Percentiles rank a stretch among this genome's conserved stretches.
phyloP scores from a whole-genome alignment of 257 asterid genomes.

The Scutellaria minor region DNA sequence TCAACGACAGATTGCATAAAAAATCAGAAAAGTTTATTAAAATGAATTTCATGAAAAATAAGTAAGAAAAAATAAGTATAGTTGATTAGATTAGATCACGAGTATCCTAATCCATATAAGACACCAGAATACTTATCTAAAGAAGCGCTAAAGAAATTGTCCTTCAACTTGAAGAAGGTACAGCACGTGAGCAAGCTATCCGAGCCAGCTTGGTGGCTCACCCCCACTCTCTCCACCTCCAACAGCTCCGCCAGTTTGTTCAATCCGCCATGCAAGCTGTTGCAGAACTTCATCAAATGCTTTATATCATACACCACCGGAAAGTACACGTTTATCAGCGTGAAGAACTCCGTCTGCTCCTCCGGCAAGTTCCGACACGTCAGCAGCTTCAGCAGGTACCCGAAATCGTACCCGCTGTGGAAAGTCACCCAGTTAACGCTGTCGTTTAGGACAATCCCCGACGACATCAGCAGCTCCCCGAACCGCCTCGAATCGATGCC shows the following conservation, averaged over 20 bases:
- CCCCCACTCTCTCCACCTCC: conserved; percentile 57
- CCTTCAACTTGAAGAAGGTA: conserved; percentile 50
- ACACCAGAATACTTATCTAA: conserved; percentile 54
- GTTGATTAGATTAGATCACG: not conserved
- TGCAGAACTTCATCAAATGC: conserved; percentile 55
- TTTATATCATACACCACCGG: conserved; percentile 49
- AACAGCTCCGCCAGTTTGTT: conserved; percentile 54
- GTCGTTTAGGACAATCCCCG: conserved; percentile 57
- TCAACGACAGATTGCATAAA: no score
- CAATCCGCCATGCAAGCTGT: conserved; percentile 57
- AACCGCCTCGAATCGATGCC: conserved; percentile 48
- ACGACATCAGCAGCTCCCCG: conserved; percentile 54
- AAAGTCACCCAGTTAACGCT: conserved; percentile 52
- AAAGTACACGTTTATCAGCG: conserved; percentile 45
- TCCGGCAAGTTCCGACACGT: conserved; percentile 51
- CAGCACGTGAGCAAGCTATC: conserved; percentile 51
- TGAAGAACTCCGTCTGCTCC: conserved; percentile 44
- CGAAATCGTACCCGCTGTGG: conserved; percentile 62
- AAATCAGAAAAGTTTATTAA: no score
- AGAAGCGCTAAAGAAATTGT: conserved; percentile 49
- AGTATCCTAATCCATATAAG: conserved; percentile 50
- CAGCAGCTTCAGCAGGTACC: conserved; percentile 53
- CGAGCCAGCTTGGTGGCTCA: conserved; percentile 56
- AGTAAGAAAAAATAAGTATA: no score
- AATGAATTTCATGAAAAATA: no score